These are phyloP conservation scores for Arachis monticola DNA, from an alignment of 331 rosid species.

Conservation along the genomic window DNA sequence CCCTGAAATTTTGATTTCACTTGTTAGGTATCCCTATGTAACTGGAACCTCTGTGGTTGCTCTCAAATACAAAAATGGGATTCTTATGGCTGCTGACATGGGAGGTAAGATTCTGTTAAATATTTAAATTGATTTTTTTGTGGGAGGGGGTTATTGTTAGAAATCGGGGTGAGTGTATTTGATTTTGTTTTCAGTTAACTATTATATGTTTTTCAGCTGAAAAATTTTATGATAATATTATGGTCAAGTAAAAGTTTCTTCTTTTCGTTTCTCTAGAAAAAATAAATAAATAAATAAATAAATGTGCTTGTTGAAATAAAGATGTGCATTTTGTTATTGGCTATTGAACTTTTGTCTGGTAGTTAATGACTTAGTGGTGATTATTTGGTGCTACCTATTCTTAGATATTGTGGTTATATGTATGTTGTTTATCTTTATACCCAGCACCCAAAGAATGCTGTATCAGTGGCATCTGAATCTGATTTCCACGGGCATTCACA, in stretches of 20 bases:
- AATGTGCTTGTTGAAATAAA: no score
- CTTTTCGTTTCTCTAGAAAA: no score
- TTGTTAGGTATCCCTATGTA: conserved; percentile 73
- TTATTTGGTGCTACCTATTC: no score
- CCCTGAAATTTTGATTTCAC: conserved; percentile 26
- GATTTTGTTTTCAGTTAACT: no score
- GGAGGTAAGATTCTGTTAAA: conserved; percentile 48
- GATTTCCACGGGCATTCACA: neutral
- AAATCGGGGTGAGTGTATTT: no score
- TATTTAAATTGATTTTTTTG: no score
- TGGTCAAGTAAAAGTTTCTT: no score
- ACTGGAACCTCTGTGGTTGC: conserved; percentile 83
- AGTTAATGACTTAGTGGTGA: neutral
- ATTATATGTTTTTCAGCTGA: no score
- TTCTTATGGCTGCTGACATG: conserved; percentile 84
- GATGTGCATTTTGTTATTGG: neutral
- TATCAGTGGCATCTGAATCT: neutral
- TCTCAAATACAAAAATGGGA: conserved; percentile 81
- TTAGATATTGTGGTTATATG: neutral
- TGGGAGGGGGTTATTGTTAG: no score
- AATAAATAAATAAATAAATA: no score
- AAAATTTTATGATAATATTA: no score
- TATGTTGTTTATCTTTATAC: no score
- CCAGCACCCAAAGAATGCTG: neutral
- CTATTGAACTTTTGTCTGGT: neutral